Evolutionary conservation across 2,329 filamentous ascomycete genomes (phyloP).

Genomic region (Alternaria viburni): DNA sequence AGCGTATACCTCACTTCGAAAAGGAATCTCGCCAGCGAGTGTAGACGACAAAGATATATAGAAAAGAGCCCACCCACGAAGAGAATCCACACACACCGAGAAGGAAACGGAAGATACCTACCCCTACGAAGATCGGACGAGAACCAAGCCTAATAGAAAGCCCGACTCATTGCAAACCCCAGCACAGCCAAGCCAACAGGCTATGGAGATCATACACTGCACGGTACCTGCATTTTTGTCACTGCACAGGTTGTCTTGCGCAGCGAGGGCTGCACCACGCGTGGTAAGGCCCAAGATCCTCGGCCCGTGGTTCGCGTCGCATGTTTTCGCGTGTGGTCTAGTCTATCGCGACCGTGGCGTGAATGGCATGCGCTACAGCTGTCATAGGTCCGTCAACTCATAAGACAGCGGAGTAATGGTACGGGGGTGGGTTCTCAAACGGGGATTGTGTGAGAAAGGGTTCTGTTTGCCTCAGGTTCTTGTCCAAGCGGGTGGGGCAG

Average conservation of each 20-base stretch:
- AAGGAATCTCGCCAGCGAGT: conserved; percentile 7
- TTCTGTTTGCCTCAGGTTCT: conserved; percentile 3
- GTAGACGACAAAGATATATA: not conserved
- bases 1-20: not conserved
- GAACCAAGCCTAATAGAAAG: not conserved
- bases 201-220: not conserved
- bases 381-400: not conserved
- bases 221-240: not conserved
- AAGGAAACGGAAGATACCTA: conserved; percentile 1
- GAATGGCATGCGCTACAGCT: conserved; percentile 2
- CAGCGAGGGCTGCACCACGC: not conserved
- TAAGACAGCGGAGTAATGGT: not conserved
- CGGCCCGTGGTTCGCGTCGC: not conserved
- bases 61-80: not conserved
- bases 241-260: not conserved
- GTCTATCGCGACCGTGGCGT: not conserved
- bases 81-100: not conserved
- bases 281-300: not conserved
- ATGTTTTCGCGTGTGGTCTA: not conserved
- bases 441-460: not conserved
- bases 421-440: not conserved
- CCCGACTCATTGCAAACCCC: not conserved
- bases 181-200: not conserved
- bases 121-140: not conserved
- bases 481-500: not conserved